Percentiles rank a stretch among this genome's conserved stretches.
phyloP scores from a whole-genome alignment of 164 flowering plant species.

The Dillenia suffruticosa region DNA sequence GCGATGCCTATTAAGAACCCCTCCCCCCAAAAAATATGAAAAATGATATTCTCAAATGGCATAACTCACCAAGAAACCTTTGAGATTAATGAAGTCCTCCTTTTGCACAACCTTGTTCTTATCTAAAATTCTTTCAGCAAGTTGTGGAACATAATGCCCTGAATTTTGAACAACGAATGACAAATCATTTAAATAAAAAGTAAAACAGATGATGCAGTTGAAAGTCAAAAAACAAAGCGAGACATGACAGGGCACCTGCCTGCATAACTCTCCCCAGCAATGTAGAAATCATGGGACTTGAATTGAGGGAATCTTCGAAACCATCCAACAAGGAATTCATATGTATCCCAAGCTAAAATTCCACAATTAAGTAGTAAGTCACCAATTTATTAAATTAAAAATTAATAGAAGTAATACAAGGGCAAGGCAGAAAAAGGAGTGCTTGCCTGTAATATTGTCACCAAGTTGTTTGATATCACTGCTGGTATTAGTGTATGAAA shows the following conservation, averaged over 20 bases:
- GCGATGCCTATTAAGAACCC: no score
- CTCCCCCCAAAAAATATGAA: not conserved
- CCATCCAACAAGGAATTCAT: conserved; percentile 67
- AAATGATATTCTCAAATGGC: not conserved
- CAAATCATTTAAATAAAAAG: not conserved
- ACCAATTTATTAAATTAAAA: not conserved
- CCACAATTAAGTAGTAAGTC: not conserved
- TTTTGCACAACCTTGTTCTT: conserved; percentile 32
- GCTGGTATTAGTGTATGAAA: conserved; percentile 53
- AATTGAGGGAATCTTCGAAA: conserved; percentile 71
- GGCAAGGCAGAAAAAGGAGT: not conserved
- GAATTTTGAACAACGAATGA: not conserved
- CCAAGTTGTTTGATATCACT: conserved; percentile 33
- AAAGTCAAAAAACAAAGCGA: not conserved
- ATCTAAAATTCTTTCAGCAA: conserved; percentile 56
- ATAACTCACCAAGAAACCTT: conserved; percentile 62
- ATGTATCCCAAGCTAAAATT: conserved; percentile 52
- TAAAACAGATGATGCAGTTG: not conserved
- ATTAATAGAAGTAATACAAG: not conserved
- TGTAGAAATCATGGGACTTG: conserved; percentile 65
- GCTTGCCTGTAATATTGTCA: conserved; percentile 41
- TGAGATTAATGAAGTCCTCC: conserved; percentile 47
- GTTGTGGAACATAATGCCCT: conserved; percentile 87
- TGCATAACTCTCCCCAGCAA: conserved; percentile 88
- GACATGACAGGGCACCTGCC: conserved; percentile 23